A percentile compares a stretch with the other conserved stretches of the same genome.
Conservation (phyloP, 2,329 filamentous ascomycete genomes). For the Arthrobotrys sinensis region DNA sequence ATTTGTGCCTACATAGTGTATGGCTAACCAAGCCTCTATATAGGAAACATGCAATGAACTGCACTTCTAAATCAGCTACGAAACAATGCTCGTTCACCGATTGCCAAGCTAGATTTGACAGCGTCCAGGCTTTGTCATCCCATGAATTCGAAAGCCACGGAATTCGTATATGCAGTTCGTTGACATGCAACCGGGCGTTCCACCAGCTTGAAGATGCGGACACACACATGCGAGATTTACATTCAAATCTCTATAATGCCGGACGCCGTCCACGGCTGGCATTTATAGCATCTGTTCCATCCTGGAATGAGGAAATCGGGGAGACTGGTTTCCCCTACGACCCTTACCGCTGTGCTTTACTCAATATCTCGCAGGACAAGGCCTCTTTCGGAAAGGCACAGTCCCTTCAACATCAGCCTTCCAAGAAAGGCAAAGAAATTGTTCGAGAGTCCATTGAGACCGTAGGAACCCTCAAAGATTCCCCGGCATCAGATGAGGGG, state of each 20-base stretch:
- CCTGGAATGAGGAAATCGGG: conserved; percentile 53
- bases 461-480: not conserved
- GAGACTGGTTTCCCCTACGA: conserved; percentile 59
- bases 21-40: not conserved
- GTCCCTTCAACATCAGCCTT: conserved; percentile 27
- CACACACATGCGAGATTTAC: conserved; percentile 57
- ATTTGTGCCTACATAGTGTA: not conserved
- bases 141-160: conserved; percentile 59
- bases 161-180: conserved; percentile 59
- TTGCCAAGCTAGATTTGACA: conserved; percentile 55
- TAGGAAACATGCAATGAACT: conserved; percentile 58
- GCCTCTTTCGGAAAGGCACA: conserved; percentile 7
- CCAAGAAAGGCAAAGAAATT: conserved; percentile 59
- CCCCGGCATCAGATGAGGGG: not conserved
- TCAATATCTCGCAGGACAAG: conserved; percentile 59
- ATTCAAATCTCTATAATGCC: conserved; percentile 51
- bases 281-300: conserved; percentile 59
- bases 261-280: conserved; percentile 49
- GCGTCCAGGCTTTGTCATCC: conserved; percentile 43
- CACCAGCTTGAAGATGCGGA: conserved; percentile 57
- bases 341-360: conserved; percentile 54
- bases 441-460: conserved; percentile 11
- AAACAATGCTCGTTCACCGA: conserved; percentile 60
- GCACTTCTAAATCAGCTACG: conserved; percentile 17
- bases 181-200: conserved; percentile 59